Base-by-base conservation (phyloP, 192 early-diverging fungal species). In the Coemansia sp. region DNA sequence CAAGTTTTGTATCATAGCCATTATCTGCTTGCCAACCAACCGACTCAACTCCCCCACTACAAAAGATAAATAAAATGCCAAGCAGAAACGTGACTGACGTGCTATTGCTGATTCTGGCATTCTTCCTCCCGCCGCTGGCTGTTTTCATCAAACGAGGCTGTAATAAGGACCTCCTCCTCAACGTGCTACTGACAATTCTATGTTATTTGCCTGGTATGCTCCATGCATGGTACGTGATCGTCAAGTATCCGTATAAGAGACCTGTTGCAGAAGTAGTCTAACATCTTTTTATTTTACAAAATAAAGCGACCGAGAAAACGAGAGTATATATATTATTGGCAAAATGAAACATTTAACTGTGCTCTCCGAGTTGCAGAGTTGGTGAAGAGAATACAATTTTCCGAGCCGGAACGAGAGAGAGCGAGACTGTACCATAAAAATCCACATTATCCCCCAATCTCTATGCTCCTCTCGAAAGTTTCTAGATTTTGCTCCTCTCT, bases 161-260 rank as follows among this genome's bases (percentile, higher is more conserved):
- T 68, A 60, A 61, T 14, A 34, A 23, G 25, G 88, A 88, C 48
- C 64, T 90, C 11, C 61, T 84, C 25, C 87, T 92, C 61, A 91
- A 91, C 78, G 80, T 91, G 57, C 31, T 71, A 14, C 77, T 92
- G 69, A 90, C 89, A 0, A 59, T 84, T 55, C 78, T 92, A 29
- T 88, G 88, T 22, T 87, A 62, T 57, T 67, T 92, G 31, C 88
- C 88, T 1, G 90, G 89, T 63, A 82, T 88, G 47, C 70, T 87
- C 29, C 88, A 88, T 52, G 84, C 86, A 25, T 85, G 76, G 67
- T 88, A 87, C 48, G 61, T 88, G 33, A 69, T 88, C 7, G 66
- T 83, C 53, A 84, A 54, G 52, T 54, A 54, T 17, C 52, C 52
- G 17, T 6, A 30, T 30, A 14, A 17, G 8, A 48, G 45, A 48